Conservation (phyloP, 345 rosid genomes). For the Eucalyptus shirleyi region DNA sequence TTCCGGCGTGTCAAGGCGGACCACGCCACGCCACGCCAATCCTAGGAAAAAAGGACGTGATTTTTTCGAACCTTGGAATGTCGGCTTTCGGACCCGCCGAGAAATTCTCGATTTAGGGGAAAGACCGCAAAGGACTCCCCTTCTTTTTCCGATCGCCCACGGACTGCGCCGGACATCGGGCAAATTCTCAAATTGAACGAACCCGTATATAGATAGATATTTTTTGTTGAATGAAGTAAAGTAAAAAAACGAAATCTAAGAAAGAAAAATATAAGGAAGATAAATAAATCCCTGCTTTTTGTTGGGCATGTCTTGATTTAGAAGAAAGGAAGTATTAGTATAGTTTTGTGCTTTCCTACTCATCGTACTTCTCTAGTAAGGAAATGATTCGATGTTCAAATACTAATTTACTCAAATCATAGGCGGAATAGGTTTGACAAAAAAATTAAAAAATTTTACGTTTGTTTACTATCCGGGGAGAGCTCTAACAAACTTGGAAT, state of each 20-base stretch:
- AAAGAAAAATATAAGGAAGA: no score
- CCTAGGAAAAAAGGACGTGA: background rate
- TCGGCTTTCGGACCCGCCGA: background rate
- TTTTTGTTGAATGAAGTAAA: no score
- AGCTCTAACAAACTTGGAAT: background rate
- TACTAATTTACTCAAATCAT: background rate
- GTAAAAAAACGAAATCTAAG: no score
- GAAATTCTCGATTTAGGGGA: background rate
- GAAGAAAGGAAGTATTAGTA: background rate
- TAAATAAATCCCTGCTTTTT: background rate
- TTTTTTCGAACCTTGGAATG: background rate
- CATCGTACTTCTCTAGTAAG: fast-evolving
- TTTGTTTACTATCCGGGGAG: background rate
- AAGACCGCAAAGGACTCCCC: background rate
- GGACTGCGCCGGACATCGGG: no score
- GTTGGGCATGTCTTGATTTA: background rate
- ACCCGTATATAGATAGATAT: no score
- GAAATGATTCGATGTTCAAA: background rate
- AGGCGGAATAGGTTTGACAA: background rate
- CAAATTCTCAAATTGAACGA: no score
- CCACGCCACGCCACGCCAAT: background rate
- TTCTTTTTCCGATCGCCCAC: no score
- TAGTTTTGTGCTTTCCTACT: background rate
- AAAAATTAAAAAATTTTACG: background rate
- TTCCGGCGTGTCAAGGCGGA: background rate